Evolutionary conservation across 2,329 filamentous ascomycete species (phyloP), one percentile per base, ranked within the genome.

Genomic region (Trichoderma hamatum): DNA sequence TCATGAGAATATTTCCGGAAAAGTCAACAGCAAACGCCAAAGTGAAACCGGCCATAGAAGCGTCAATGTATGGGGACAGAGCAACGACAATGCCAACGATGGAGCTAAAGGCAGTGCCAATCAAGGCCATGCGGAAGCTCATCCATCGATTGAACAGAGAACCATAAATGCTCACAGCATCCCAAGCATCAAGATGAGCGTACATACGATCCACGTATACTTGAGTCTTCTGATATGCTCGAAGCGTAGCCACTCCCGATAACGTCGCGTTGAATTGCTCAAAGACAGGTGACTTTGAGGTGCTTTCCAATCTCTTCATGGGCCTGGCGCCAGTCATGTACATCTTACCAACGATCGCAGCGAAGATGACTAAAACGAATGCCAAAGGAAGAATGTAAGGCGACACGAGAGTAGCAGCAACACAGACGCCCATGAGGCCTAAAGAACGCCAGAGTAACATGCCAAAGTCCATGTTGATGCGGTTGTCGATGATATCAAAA

Each of bases 91-190:
- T 81, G 0, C 90, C 88, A 3, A 92, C 89, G 26, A 89, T 80
- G 0, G 86, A 85, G 4, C 90, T 85, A 77, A 94, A 95, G 21
- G 89, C 73, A 1, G 89, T 89, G 2, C 91, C 92, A 2, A 94
- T 83, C 16, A 91, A 76, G 21, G 86, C 84, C 86, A 94, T 90
- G 5, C 92, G 86, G 80, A 91, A 89, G 30, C 88, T 86, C 80
- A 95, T 86, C 92, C 92, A 95, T 36, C 91, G 85, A 75, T 92
- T 92, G 76, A 92, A 90, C 1, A 92, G 83, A 86, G 88, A 91
- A 63, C 91, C 80, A 73, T 92, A 86, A 83, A 88, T 91, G 34
- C 86, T 88, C 0, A 90, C 85, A 10, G 86, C 84, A 34, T 85
- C 84, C 80, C 91, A 92, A 49, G 85, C 84, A 75, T 95, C 92